Percentiles rank a stretch among this genome's conserved stretches.
These are phyloP conservation scores for Davidsoniella australis DNA, from an alignment of 2,329 filamentous ascomycete species.

Conservation along the genomic window DNA sequence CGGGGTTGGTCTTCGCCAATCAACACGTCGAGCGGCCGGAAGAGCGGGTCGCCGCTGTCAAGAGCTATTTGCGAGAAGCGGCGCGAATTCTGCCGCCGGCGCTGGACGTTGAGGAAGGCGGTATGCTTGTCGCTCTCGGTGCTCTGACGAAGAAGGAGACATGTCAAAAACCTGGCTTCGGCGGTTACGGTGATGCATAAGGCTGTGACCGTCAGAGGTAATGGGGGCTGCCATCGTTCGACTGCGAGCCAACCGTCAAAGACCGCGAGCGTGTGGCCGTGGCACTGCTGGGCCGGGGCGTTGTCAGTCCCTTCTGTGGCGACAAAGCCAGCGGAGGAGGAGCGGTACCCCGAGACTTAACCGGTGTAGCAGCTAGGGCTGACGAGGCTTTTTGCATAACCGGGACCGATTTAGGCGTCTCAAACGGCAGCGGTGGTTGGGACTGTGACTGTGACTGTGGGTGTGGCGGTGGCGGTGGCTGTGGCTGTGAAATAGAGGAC, in stretches of 20 bases:
- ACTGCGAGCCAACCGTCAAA: constrained; percentile 83
- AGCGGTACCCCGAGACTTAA: constrained; percentile 37
- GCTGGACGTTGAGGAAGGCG: constrained; percentile 76
- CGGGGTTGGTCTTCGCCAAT: constrained; percentile 96
- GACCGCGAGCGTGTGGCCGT: constrained; percentile 56
- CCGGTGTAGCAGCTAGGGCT: constrained; percentile 35
- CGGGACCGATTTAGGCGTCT: constrained; percentile 21
- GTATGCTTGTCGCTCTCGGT: constrained; percentile 90
- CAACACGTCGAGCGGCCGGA: constrained; percentile 79
- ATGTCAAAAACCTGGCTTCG: constrained; percentile 91
- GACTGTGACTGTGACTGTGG: constrained; percentile 21
- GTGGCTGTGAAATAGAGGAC: constrained; percentile 26
- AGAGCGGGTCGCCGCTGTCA: constrained; percentile 58
- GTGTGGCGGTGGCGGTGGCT: too few relatives aligned
- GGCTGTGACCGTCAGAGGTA: constrained; percentile 43
- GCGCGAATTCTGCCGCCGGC: constrained; percentile 86
- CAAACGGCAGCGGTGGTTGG: constrained; percentile 24
- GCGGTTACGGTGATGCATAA: constrained; percentile 66
- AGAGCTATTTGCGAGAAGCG: constrained; percentile 82
- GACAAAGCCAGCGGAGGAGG: constrained; percentile 36
- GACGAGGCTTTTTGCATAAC: constrained; percentile 44
- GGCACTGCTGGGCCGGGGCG: constrained; percentile 44
- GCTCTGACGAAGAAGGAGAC: constrained; percentile 91
- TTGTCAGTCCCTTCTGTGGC: constrained; percentile 45
- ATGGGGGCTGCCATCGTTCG: constrained; percentile 80